Conservation (phyloP, 805 yeast genomes). For the Myxozyma melibiosi region DNA sequence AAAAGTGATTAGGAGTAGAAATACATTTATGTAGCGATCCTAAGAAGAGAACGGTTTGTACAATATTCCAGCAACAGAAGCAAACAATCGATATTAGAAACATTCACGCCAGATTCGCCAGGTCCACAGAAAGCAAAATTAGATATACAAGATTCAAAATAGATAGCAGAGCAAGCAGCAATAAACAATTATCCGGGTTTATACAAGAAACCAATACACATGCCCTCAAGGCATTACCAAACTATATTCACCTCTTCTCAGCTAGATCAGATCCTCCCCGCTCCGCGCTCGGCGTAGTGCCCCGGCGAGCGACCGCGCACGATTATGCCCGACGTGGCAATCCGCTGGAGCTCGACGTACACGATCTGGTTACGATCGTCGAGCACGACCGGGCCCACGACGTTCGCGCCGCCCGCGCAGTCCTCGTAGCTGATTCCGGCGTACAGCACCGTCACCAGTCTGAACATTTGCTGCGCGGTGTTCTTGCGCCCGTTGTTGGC, state of each 20-base stretch:
- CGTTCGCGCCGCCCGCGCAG: neutral
- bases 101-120: neutral
- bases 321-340: constrained; percentile 26
- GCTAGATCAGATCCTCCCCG: neutral
- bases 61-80: neutral
- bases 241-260: neutral
- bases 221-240: neutral
- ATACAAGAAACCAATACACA: neutral
- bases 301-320: constrained; percentile 34
- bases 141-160: neutral
- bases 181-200: too few relatives aligned
- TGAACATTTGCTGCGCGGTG: constrained; percentile 28
- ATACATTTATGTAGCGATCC: too few relatives aligned
- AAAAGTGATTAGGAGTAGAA: too few relatives aligned
- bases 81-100: neutral
- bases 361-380: constrained; percentile 43
- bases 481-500: constrained; percentile 37
- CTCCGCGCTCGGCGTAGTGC: constrained; percentile 23
- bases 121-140: neutral
- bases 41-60: neutral
- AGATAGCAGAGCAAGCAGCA: neutral
- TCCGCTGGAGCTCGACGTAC: constrained; percentile 23
- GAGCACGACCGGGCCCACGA: constrained; percentile 58
- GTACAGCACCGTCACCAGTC: constrained; percentile 18
- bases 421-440: constrained; percentile 18